Evolutionary conservation across 441 rosid species (phyloP).

Genomic region (Adansonia madagascariensis): DNA sequence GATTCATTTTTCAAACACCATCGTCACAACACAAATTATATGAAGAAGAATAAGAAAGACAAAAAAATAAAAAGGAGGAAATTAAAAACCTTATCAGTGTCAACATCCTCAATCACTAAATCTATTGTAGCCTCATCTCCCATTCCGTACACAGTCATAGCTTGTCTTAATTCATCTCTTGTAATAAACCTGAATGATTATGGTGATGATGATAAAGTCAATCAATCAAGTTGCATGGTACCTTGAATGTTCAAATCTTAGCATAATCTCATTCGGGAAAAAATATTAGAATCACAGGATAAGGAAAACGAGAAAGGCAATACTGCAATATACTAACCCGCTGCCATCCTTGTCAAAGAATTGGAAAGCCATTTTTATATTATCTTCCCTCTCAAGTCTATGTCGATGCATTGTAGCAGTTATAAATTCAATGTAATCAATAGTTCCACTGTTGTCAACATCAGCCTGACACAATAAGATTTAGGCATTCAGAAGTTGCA

Average conservation of each 20-base stretch:
- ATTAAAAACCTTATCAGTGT: constrained; percentile 48
- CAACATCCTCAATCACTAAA: constrained; percentile 71
- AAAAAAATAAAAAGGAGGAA: neutral
- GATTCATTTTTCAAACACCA: neutral
- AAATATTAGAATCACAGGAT: neutral
- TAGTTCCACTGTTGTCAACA: constrained; percentile 76
- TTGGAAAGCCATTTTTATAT: constrained; percentile 62
- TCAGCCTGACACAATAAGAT: constrained; percentile 59
- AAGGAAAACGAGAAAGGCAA: neutral
- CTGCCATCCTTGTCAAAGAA: constrained; percentile 75
- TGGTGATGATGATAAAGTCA: neutral
- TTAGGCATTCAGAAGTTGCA: neutral
- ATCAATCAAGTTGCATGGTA: neutral
- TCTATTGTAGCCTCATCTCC: constrained; percentile 82
- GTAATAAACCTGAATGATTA: constrained; percentile 59
- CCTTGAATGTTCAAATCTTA: neutral
- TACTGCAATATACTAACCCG: constrained; percentile 52
- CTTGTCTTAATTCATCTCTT: constrained; percentile 81
- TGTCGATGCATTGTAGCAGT: constrained; percentile 88
- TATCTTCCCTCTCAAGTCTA: constrained; percentile 77
- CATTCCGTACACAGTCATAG: constrained; percentile 74
- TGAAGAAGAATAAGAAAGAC: neutral
- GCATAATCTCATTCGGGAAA: neutral
- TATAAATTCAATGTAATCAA: constrained; percentile 78
- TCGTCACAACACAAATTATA: neutral